A percentile compares a stretch with the other conserved stretches of the same genome.
Evolutionary conservation across 163 green algal species (phyloP).

Genomic region (Picocystis sp.): DNA sequence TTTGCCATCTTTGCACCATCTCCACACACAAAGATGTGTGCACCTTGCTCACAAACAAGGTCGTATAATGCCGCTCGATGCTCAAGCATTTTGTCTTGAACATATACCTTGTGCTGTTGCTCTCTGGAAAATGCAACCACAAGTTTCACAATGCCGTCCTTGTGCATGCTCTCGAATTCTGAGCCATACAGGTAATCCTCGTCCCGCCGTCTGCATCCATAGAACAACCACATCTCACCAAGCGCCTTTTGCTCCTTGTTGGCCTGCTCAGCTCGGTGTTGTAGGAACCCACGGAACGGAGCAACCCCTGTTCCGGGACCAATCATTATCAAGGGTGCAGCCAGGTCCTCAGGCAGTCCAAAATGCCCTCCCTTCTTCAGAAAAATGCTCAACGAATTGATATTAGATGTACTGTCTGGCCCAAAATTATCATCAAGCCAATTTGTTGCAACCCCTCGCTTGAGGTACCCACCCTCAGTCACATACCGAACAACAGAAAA

Average conservation of each 20-base stretch:
- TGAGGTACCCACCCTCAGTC: constrained; percentile 13
- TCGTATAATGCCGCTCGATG: constrained; percentile 26
- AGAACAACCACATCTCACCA: constrained; percentile 44
- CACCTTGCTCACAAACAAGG: constrained; percentile 29
- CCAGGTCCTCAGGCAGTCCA: constrained; percentile 29
- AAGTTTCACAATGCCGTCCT: constrained; percentile 18
- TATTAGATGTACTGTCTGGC: neutral
- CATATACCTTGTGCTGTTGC: constrained; percentile 44
- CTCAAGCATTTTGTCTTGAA: constrained; percentile 43
- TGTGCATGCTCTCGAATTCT: too few species aligned
- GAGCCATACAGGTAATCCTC: constrained; percentile 31
- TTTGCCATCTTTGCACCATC: constrained; percentile 90
- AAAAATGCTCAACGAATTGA: constrained; percentile 47
- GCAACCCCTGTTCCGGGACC: constrained; percentile 81
- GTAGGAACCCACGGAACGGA: constrained; percentile 74
- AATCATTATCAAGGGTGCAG: constrained; percentile 73
- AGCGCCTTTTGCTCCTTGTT: constrained; percentile 47
- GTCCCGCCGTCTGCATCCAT: constrained; percentile 9
- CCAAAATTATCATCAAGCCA: constrained; percentile 42
- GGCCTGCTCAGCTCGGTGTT: constrained; percentile 10
- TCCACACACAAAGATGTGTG: constrained; percentile 79
- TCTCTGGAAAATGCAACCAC: constrained; percentile 66
- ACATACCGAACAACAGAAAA: constrained; percentile 44
- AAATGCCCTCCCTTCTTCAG: constrained; percentile 48
- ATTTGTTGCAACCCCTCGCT: constrained; percentile 47